Evolutionary conservation across 176 grass and related monocot species (phyloP).

Genomic region (Triticum dicoccoides): DNA sequence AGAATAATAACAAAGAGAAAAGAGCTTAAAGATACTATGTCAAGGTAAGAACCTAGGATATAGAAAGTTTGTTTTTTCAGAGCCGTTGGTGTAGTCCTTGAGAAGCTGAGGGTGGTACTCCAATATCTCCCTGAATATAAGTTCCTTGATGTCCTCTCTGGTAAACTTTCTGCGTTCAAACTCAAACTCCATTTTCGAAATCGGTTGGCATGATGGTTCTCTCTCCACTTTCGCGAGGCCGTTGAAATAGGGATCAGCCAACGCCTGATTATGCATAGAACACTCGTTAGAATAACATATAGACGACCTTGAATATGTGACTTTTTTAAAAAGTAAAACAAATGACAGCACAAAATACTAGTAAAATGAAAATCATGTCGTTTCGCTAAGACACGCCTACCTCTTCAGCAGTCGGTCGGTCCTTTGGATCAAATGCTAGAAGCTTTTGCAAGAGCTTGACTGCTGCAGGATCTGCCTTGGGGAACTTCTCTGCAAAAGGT

Average conservation of each 20-base stretch:
- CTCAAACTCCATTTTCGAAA: slow-evolving; percentile 95
- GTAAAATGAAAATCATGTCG: slow-evolving; percentile 13
- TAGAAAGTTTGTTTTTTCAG: slow-evolving; percentile 66
- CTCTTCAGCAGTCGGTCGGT: slow-evolving; percentile 91
- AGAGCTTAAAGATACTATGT: not conserved
- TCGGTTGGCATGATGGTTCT: slow-evolving; percentile 83
- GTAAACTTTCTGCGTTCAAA: slow-evolving; percentile 84
- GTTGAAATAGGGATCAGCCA: slow-evolving; percentile 91
- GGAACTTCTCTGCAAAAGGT: slow-evolving; percentile 82
- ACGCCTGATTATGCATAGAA: slow-evolving; percentile 48
- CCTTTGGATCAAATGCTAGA: slow-evolving; percentile 96
- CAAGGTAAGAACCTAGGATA: slow-evolving; percentile 68
- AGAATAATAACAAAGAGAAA: not conserved
- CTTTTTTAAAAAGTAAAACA: slow-evolving; percentile 2
- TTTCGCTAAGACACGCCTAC: slow-evolving; percentile 32
- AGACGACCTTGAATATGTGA: not conserved
- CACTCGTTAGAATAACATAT: slow-evolving; percentile 25
- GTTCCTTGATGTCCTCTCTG: slow-evolving; percentile 89
- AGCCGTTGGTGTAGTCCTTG: slow-evolving; percentile 61
- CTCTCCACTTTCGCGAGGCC: slow-evolving; percentile 77
- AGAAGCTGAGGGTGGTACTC: slow-evolving; percentile 91
- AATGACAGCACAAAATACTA: slow-evolving; percentile 1
- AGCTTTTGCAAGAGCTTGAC: slow-evolving; percentile 86
- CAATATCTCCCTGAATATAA: slow-evolving; percentile 90
- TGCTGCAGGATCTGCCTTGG: slow-evolving; percentile 75